Conservation (phyloP, 495 filamentous ascomycete genomes). For the Podospora comata region DNA sequence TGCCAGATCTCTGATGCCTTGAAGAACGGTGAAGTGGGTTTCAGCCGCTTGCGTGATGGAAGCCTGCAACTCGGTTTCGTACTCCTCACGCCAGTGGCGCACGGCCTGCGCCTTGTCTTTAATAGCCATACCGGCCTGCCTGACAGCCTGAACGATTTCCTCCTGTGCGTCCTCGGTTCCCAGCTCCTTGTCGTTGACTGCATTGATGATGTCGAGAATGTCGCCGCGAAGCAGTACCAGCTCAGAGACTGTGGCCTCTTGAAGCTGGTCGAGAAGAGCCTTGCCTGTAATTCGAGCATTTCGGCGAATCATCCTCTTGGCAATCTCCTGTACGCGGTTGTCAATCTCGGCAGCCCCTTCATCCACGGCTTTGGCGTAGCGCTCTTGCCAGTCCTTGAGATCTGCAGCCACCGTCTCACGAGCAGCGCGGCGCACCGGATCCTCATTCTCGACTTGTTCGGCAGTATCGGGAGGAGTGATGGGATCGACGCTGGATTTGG, state of each 20-base stretch:
- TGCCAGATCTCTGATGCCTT: conserved; percentile 79
- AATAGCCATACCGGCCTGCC: conserved; percentile 69
- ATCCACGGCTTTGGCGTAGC: conserved; percentile 78
- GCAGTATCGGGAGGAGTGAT: conserved; percentile 29
- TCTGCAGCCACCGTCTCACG: conserved; percentile 73
- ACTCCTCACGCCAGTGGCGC: conserved; percentile 72
- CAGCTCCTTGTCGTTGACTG: conserved; percentile 41
- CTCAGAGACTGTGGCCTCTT: conserved; percentile 60
- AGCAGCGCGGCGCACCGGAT: conserved; percentile 44
- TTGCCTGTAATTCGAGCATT: conserved; percentile 55
- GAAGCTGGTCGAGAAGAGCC: conserved; percentile 63
- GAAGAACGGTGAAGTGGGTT: conserved; percentile 77
- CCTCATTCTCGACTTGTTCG: conserved; percentile 34
- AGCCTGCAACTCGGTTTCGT: conserved; percentile 63
- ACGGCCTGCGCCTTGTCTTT: conserved; percentile 78
- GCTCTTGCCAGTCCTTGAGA: conserved; percentile 75
- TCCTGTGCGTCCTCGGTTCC: conserved; percentile 58
- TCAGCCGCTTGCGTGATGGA: conserved; percentile 73
- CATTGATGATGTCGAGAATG: conserved; percentile 60
- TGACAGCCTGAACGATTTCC: conserved; percentile 61
- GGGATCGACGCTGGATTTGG: conserved; percentile 24
- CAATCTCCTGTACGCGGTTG: conserved; percentile 60
- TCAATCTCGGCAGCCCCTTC: conserved; percentile 79
- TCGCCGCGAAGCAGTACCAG: conserved; percentile 62
- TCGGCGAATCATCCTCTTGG: conserved; percentile 53